Conservation (phyloP, 306 rosid species). For the Inga oerstediana region DNA sequence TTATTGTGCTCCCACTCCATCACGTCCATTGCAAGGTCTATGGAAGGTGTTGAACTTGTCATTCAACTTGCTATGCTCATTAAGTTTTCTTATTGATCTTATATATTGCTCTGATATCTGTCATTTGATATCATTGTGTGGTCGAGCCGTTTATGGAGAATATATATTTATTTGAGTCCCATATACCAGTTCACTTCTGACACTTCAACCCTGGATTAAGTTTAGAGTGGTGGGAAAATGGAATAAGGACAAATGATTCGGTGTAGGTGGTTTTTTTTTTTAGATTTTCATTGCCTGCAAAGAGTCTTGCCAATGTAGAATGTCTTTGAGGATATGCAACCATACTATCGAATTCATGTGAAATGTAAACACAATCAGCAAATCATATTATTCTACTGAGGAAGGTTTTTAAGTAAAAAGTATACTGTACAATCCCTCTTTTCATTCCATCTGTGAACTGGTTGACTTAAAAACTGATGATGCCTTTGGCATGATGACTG, state of each 20-base stretch:
- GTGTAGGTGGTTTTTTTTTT: not conserved
- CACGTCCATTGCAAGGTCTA: slow-evolving; percentile 90
- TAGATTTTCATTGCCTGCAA: not conserved
- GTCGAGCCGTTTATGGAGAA: slow-evolving; percentile 2
- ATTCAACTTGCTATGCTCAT: slow-evolving; percentile 40
- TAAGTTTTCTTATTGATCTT: not conserved
- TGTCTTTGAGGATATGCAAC: slow-evolving; percentile 18
- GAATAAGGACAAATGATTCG: not conserved
- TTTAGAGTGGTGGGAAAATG: not conserved
- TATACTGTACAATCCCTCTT: slow-evolving; percentile 19
- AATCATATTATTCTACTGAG: not conserved
- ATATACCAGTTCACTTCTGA: not conserved
- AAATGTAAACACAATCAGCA: not conserved
- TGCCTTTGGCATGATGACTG: slow-evolving; percentile 30
- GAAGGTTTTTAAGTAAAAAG: slow-evolving; percentile 21
- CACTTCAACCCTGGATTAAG: not conserved
- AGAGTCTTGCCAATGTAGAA: not conserved
- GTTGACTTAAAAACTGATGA: slow-evolving; percentile 36
- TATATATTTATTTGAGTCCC: slow-evolving; percentile 8
- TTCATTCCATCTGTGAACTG: slow-evolving; percentile 14
- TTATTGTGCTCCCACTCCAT: slow-evolving; percentile 70
- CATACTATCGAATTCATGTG: not conserved
- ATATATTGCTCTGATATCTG: slow-evolving; percentile 4
- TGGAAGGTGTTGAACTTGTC: slow-evolving; percentile 76
- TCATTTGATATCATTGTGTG: slow-evolving; percentile 20